A percentile compares a stretch with the other conserved stretches of the same genome.
These are phyloP conservation scores for Smittium culicis DNA, from an alignment of 371 early-diverging fungal species.

Conservation along the genomic window DNA sequence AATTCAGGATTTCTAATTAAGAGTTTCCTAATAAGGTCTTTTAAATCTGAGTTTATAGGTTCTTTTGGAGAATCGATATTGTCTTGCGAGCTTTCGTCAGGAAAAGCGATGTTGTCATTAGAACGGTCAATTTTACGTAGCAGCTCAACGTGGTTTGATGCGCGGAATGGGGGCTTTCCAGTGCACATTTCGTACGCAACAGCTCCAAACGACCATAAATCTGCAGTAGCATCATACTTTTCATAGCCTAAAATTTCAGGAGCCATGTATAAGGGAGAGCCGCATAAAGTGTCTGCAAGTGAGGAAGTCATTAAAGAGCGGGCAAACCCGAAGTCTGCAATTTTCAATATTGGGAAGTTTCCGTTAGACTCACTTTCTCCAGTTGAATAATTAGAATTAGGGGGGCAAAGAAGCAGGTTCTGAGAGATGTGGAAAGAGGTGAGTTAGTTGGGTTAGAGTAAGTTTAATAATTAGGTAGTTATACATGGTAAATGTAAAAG, in stretches of 20 bases:
- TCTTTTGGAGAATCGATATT: not conserved
- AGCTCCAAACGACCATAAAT: constrained; percentile 94
- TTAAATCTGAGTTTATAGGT: constrained; percentile 41
- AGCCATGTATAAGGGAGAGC: constrained; percentile 93
- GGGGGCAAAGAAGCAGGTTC: constrained; percentile 60
- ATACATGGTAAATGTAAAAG: no score
- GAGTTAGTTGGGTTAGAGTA: no score
- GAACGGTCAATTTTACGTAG: constrained; percentile 69
- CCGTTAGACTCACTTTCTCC: constrained; percentile 29
- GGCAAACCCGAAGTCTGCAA: constrained; percentile 96
- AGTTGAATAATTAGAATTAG: constrained; percentile 27
- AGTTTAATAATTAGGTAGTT: no score
- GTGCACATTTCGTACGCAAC: constrained; percentile 86
- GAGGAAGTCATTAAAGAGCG: constrained; percentile 62
- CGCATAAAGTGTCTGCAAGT: constrained; percentile 88
- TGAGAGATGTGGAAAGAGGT: no score
- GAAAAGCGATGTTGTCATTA: constrained; percentile 67
- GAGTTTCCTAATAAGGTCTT: constrained; percentile 60
- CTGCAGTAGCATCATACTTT: constrained; percentile 86
- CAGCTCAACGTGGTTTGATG: constrained; percentile 82
- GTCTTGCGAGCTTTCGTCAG: constrained; percentile 42
- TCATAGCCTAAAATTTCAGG: constrained; percentile 87
- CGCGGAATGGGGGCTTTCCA: constrained; percentile 82
- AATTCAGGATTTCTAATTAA: constrained; percentile 72
- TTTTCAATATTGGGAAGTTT: constrained; percentile 43